These are phyloP conservation scores for Calonectria ilicicola DNA, from an alignment of 2,329 filamentous ascomycete genomes.

Conservation along the genomic window DNA sequence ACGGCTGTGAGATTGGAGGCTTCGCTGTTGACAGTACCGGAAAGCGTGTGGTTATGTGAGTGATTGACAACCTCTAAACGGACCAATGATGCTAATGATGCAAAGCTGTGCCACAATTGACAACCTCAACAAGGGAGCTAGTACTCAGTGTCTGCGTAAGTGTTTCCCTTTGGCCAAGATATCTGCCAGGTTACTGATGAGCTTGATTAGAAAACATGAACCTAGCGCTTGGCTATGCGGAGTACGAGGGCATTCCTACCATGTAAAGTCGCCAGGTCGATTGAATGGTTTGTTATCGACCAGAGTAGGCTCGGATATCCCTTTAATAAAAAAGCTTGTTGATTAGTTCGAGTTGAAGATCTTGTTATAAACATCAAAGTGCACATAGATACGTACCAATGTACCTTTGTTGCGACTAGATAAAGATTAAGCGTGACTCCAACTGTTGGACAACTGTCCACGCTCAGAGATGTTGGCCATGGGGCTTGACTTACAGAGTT, in stretches of 20 bases:
- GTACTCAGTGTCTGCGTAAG: conserved; percentile 51
- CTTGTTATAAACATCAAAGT: no score
- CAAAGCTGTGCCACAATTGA: background rate
- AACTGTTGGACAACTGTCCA: no score
- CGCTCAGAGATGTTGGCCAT: no score
- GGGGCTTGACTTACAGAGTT: no score
- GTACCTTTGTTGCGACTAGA: no score
- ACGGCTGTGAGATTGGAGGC: conserved; percentile 92
- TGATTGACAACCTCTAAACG: background rate
- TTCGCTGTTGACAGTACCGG: conserved; percentile 91
- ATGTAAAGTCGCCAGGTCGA: conserved; percentile 47
- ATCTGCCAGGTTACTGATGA: conserved; percentile 72
- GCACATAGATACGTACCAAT: no score
- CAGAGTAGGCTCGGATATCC: background rate
- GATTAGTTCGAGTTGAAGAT: no score
- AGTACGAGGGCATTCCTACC: conserved; percentile 86
- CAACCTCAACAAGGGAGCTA: conserved; percentile 2
- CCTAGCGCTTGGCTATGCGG: conserved; percentile 84
- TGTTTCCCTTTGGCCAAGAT: conserved; percentile 45
- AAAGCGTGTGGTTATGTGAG: conserved; percentile 85
- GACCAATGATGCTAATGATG: background rate
- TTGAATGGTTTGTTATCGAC: background rate
- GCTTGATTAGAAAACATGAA: conserved; percentile 56
- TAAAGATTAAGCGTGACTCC: no score
- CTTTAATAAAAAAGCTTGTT: background rate